Conservation (phyloP, 345 rosid species). For the Populus tremula region DNA sequence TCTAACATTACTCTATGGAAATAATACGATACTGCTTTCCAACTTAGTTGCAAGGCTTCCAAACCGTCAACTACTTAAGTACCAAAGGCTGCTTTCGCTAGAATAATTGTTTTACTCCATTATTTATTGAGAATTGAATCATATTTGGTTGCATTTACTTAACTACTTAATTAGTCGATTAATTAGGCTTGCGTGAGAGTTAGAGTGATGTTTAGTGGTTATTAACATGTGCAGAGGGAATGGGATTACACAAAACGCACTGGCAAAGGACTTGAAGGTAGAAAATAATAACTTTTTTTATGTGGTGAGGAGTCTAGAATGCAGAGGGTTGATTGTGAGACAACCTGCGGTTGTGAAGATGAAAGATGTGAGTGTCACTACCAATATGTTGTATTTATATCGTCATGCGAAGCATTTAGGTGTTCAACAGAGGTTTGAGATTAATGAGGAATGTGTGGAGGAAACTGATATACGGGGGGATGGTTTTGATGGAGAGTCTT, state of each 20-base stretch:
- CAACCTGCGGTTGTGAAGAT: conserved; percentile 74
- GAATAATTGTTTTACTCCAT: too few relatives aligned
- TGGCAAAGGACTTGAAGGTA: conserved; percentile 72
- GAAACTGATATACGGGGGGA: conserved; percentile 38
- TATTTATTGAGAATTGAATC: too few relatives aligned
- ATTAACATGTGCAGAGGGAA: conserved; percentile 42
- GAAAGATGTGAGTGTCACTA: conserved; percentile 56
- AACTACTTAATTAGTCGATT: not conserved
- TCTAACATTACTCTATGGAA: too few relatives aligned
- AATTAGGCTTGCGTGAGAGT: not conserved
- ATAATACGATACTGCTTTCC: too few relatives aligned
- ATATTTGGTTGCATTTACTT: not conserved
- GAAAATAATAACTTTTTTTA: conserved; percentile 71
- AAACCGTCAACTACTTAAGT: too few relatives aligned
- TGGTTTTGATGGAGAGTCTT: conserved; percentile 34
- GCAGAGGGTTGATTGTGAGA: conserved; percentile 65
- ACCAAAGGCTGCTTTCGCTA: too few relatives aligned
- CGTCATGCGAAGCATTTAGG: conserved; percentile 79
- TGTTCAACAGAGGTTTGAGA: conserved; percentile 68
- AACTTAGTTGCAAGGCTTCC: too few relatives aligned
- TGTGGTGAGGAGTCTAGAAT: conserved; percentile 64
- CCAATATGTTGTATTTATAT: conserved; percentile 64
- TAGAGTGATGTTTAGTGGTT: not conserved
- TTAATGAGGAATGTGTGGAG: conserved; percentile 52
- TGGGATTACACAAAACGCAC: conserved; percentile 75